Base-by-base conservation (phyloP, 163 green algal species). In the Dunaliella salina region DNA sequence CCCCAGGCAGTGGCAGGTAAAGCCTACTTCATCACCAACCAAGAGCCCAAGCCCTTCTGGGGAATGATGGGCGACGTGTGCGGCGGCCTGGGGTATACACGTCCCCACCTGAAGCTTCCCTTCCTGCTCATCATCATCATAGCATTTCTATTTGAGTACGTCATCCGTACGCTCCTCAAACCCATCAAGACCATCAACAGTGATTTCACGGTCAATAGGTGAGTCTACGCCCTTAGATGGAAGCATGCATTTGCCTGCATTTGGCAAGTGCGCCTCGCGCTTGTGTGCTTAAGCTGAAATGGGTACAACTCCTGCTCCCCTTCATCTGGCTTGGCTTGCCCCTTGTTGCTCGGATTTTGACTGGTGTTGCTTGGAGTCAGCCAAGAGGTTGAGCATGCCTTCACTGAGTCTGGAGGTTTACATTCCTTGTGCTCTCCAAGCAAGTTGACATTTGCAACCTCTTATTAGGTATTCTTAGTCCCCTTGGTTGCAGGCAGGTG, bases 11-110 rank as follows among this genome's bases (percentile, higher is more conserved):
- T 93, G 1, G 92, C 91, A 5, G 95, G 95, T 32, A 88, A 94
- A 79, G 86, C 95, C 24, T 98, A 96, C 87, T 98, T 98, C 87
- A 93, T 98, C 69, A 98, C 95, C 80, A 98, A 98, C 85, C 82
- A 86, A 69, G 94, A 98, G 34, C 95, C 95, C 22, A 83, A 87
- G 29, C 91, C 88, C 15, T 98, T 98, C 88, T 98, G 96, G 96
- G 88, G 46, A 1, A 97, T 98, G 88, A 94, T 96, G 83, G 96
- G 94, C 0, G 93, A 98, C 87, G 63, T 98, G 11, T 93, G 95
- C 33, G 87, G 96, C 87, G 93, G 93, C 11, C 90, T 98, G 57
- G 96, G 94, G n/a, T 98, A 98, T 82, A 72, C n/a, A 26, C 88
- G 89, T 17, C 91, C 91, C 0, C 46, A 80, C 72, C 88, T 91